These are phyloP conservation scores for Phialophora expanda DNA, from an alignment of 2,329 filamentous ascomycete genomes.

Conservation along the genomic window DNA sequence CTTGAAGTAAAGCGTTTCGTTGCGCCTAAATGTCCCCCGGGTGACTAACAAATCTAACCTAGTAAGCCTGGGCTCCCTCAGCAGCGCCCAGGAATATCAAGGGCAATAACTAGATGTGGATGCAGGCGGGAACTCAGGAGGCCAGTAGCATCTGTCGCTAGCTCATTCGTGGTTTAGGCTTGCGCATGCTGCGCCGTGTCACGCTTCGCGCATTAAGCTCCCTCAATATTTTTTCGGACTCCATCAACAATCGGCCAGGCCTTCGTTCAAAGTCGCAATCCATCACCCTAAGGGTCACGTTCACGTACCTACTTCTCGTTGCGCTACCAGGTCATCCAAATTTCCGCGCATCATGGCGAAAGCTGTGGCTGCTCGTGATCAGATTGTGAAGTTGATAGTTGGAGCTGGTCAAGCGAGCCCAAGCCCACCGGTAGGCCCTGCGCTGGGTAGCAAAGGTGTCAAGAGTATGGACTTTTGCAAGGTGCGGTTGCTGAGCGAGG, in stretches of 20 bases:
- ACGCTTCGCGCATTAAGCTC: conserved; percentile 6
- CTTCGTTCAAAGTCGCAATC: neutral
- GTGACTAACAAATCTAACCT: conserved; percentile 8
- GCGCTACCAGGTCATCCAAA: neutral
- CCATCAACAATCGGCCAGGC: neutral
- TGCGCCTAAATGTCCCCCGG: conserved; percentile 6
- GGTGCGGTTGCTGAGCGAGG: conserved; percentile 56
- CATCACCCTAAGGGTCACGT: neutral
- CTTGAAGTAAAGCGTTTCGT: conserved; percentile 9
- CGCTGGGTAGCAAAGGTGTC: conserved; percentile 94
- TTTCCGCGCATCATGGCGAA: conserved; percentile 53
- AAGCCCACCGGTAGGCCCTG: conserved; percentile 93
- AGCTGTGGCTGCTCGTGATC: conserved; percentile 62
- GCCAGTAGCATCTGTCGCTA: conserved; percentile 13
- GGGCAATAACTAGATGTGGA: neutral
- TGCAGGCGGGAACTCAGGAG: conserved; percentile 10
- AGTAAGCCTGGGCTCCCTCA: neutral
- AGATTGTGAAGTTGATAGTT: conserved; percentile 96
- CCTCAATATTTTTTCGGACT: conserved; percentile 18
- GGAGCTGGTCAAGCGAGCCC: conserved; percentile 94
- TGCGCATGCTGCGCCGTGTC: conserved; percentile 12
- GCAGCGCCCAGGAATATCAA: neutral
- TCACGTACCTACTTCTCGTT: neutral
- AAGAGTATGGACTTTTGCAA: conserved; percentile 99
- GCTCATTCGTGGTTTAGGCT: conserved; percentile 11